These are phyloP conservation scores for Peterozyma xylosa DNA, from an alignment of 805 yeast genomes.

Conservation along the genomic window DNA sequence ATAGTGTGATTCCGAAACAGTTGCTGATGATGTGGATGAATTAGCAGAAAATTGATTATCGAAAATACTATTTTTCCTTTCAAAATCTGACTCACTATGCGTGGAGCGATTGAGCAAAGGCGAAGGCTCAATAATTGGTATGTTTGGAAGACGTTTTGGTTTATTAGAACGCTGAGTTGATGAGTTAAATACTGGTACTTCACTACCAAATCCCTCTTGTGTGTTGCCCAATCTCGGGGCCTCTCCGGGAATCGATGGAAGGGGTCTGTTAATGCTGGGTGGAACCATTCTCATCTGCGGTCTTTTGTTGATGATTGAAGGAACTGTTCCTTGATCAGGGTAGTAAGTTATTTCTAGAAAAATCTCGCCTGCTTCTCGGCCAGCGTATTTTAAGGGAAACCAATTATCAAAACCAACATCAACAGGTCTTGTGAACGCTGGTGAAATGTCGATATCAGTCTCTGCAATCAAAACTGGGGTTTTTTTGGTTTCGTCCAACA, in stretches of 20 bases:
- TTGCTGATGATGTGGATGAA: no score
- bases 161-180: no score
- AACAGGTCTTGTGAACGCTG: conserved; percentile 58
- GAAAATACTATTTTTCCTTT: no score
- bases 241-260: conserved; percentile 20
- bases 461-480: conserved; percentile 87
- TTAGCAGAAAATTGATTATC: no score
- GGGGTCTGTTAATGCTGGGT: conserved; percentile 10
- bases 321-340: conserved; percentile 36
- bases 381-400: conserved; percentile 64
- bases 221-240: not conserved
- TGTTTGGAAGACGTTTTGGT: no score
- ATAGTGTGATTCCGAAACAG: no score
- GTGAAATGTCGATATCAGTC: conserved; percentile 67
- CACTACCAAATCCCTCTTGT: conserved; percentile 1
- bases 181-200: no score
- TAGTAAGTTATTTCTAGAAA: conserved; percentile 90
- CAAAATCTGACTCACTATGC: no score
- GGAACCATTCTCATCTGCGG: conserved; percentile 3
- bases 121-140: no score
- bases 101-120: no score
- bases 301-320: conserved; percentile 9
- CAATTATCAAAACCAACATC: conserved; percentile 80
- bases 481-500: conserved; percentile 77
- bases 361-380: conserved; percentile 78